Percentiles rank a stretch among this genome's conserved stretches.
Evolutionary conservation across 2,329 filamentous ascomycete genomes (phyloP).

Genomic region (Microcera coccophila): DNA sequence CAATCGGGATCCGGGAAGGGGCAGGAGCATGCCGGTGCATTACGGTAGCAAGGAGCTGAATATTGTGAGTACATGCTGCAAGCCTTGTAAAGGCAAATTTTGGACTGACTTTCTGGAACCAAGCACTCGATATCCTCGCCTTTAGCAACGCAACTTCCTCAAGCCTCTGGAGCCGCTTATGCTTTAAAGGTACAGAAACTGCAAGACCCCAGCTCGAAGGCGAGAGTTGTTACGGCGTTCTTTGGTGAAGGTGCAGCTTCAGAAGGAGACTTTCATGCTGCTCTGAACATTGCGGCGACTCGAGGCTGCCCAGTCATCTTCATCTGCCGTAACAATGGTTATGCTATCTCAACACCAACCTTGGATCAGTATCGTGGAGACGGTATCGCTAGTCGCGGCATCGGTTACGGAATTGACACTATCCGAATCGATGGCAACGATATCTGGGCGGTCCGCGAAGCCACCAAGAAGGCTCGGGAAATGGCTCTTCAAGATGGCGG

Average conservation of each 20-base stretch:
- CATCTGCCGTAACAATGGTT: conserved; percentile 90
- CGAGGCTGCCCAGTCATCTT: conserved; percentile 83
- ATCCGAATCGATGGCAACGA: conserved; percentile 93
- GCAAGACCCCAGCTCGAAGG: conserved; percentile 63
- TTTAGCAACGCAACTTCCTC: conserved; percentile 83
- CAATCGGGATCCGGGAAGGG: conserved; percentile 70
- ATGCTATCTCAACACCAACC: conserved; percentile 84
- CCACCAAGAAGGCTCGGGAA: conserved; percentile 69
- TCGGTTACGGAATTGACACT: conserved; percentile 92
- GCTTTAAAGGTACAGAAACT: conserved; percentile 77
- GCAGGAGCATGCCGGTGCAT: conserved; percentile 96
- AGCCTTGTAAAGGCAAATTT: too few species aligned
- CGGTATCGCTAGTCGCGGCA: conserved; percentile 79
- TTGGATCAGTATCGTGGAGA: conserved; percentile 89
- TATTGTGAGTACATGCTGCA: conserved; percentile 56
- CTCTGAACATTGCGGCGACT: conserved; percentile 86
- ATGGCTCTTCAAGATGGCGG: conserved; percentile 79
- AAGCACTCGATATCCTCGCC: conserved; percentile 81
- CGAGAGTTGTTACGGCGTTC: conserved; percentile 73
- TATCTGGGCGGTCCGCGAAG: conserved; percentile 82
- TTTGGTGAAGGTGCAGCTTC: conserved; percentile 89
- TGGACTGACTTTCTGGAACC: conserved; percentile 5
- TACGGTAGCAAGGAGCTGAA: conserved; percentile 83
- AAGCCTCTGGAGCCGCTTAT: conserved; percentile 83
- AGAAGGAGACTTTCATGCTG: conserved; percentile 89